A percentile compares a stretch with the other conserved stretches of the same genome.
These are phyloP conservation scores for Ceratocystis ficicola DNA, from an alignment of 2,329 filamentous ascomycete species.

Conservation along the genomic window DNA sequence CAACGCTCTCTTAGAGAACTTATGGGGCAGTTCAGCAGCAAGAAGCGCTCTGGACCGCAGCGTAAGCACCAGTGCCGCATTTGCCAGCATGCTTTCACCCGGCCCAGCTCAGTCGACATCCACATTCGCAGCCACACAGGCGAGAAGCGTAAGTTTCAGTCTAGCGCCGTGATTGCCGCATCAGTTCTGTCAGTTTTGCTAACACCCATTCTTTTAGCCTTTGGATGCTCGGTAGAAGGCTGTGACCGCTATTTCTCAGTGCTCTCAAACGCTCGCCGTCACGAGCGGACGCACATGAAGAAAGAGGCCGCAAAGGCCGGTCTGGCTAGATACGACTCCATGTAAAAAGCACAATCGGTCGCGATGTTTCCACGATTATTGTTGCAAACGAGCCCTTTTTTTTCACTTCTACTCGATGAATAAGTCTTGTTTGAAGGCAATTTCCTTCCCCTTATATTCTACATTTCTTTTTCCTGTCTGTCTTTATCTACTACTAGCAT, in stretches of 20 bases:
- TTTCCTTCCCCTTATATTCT: not conserved
- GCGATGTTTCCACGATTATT: not conserved
- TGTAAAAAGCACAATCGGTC: not conserved
- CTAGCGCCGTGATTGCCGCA: not conserved
- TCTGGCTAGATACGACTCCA: not conserved
- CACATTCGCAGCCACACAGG: slow-evolving; percentile 99
- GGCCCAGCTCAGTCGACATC: slow-evolving; percentile 86
- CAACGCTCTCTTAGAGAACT: slow-evolving; percentile 36
- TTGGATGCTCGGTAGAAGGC: slow-evolving; percentile 84
- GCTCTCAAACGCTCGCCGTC: slow-evolving; percentile 84
- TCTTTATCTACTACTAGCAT: slow-evolving; percentile 10
- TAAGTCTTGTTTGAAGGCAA: too few species aligned
- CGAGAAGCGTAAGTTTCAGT: slow-evolving; percentile 72
- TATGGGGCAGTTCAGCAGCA: slow-evolving; percentile 98
- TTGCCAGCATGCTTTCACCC: slow-evolving; percentile 93
- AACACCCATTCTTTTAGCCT: slow-evolving; percentile 45
- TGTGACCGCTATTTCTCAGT: slow-evolving; percentile 96
- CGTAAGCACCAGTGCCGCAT: slow-evolving; percentile 99
- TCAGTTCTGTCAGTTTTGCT: slow-evolving; percentile 14
- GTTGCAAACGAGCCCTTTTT: not conserved
- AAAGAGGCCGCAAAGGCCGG: slow-evolving; percentile 19
- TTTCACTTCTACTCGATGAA: slow-evolving; percentile 19
- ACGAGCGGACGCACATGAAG: slow-evolving; percentile 87
- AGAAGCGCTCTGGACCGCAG: slow-evolving; percentile 86
- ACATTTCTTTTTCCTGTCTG: slow-evolving; percentile 9